Percentiles rank a stretch among this genome's conserved stretches.
phyloP scores from a whole-genome alignment of 1,284 basidiomycete genomes.

The Somion occarium region DNA sequence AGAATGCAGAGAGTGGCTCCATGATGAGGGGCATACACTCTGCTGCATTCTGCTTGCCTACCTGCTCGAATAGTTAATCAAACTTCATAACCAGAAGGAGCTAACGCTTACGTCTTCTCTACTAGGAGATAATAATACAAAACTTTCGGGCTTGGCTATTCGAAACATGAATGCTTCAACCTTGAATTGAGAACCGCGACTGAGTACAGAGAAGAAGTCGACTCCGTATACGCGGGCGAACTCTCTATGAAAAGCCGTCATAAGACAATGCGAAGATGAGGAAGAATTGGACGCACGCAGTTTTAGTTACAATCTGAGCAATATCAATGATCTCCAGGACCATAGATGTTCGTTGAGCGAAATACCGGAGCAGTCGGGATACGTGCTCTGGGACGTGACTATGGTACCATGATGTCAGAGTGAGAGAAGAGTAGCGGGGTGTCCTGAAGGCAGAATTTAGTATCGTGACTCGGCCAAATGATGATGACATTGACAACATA shows the following conservation, averaged over 20 bases:
- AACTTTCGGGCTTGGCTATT: constrained; percentile 95
- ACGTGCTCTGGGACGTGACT: constrained; percentile 54
- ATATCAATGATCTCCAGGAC: constrained; percentile 77
- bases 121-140: constrained; percentile 84
- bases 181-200: constrained; percentile 95
- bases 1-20: constrained; percentile 92
- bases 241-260: constrained; percentile 52
- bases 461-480: background rate
- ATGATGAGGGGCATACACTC: constrained; percentile 94
- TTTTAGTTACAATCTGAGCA: constrained; percentile 82
- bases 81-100: background rate
- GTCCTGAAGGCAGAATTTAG: constrained; percentile 41
- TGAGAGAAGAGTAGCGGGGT: constrained; percentile 69
- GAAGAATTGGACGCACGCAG: constrained; percentile 54
- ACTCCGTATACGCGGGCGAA: constrained; percentile 96
- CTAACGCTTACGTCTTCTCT: constrained; percentile 63
- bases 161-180: constrained; percentile 98
- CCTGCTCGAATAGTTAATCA: constrained; percentile 41
- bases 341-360: constrained; percentile 57
- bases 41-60: constrained; percentile 94
- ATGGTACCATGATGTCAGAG: constrained; percentile 72
- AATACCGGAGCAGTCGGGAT: constrained; percentile 57
- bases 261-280: background rate
- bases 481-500: constrained; percentile 24
- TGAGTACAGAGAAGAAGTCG: constrained; percentile 95